Percentiles rank a stretch among this genome's conserved stretches.
These are phyloP conservation scores for Ceratobasidium theobromae DNA, from an alignment of 1,284 basidiomycete genomes.

Conservation along the genomic window DNA sequence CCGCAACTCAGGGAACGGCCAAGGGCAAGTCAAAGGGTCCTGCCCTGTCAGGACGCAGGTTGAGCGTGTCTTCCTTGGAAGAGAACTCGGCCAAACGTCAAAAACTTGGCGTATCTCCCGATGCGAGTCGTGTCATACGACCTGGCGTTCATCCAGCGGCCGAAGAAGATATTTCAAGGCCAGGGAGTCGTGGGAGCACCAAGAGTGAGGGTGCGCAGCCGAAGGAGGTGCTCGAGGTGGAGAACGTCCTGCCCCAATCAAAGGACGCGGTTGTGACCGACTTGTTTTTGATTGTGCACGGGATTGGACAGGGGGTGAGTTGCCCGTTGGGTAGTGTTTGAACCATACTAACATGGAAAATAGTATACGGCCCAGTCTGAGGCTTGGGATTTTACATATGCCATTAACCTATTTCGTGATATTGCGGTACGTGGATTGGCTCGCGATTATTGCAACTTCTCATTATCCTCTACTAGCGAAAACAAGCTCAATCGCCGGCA, in stretches of 20 bases:
- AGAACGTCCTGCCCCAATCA: neutral
- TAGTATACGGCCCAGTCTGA: constrained; percentile 50
- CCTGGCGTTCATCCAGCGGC: constrained; percentile 9
- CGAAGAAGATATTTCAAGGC: neutral
- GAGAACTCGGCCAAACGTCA: constrained; percentile 12
- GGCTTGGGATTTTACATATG: constrained; percentile 53
- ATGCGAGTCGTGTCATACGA: constrained; percentile 26
- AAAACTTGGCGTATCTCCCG: constrained; percentile 5
- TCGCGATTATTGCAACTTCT: neutral
- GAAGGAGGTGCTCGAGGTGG: neutral
- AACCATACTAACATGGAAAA: neutral
- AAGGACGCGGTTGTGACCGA: constrained; percentile 48
- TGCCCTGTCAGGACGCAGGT: constrained; percentile 6
- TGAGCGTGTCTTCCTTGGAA: constrained; percentile 3
- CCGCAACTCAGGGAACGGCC: neutral
- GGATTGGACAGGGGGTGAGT: constrained; percentile 47
- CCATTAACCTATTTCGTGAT: constrained; percentile 49
- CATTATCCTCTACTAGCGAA: constrained; percentile 38
- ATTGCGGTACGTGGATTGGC: constrained; percentile 45
- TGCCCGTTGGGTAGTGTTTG: neutral
- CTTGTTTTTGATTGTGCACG: constrained; percentile 51
- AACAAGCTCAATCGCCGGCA: constrained; percentile 48
- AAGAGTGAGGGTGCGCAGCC: constrained; percentile 11
- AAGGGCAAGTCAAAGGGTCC: neutral
- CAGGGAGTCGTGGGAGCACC: constrained; percentile 10